Evolutionary conservation across 2,329 filamentous ascomycete genomes (phyloP), one percentile per base, ranked within the genome.

Genomic region (Gaeumannomyces tritici): DNA sequence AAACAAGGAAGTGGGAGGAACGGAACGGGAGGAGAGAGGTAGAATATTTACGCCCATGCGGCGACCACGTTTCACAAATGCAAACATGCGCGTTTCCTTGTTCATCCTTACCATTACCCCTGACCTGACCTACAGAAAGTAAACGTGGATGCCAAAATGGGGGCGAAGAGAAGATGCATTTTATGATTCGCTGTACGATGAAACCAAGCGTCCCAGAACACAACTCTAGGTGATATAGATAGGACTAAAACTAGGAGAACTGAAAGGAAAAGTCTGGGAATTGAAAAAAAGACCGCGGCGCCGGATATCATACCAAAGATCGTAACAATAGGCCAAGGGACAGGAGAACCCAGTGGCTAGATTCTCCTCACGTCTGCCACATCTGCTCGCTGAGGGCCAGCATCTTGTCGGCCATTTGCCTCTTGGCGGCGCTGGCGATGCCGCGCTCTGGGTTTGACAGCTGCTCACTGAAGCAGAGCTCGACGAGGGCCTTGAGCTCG

Each of bases 381-480:
- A 89, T 85, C 68, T 86, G 80, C 77, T 92, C 89, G 69, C 86
- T 89, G 68, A 93, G 76, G 68, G 83, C 83, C 64, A 89, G 73
- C 69, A 90, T 73, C 76, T 88, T 87, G 69, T 90, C 88, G 62
- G 84, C 87, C 81, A 91, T 81, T 70, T 83, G 81, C 70, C 89
- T 80, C 78, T 84, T 86, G 3, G 89, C 89, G 64, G 84, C 83
- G 27, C 85, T 80, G 57, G 81, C 83, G 62, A 90, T 83, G 35
- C 89, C 88, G 66, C 89, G 77, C 74, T 89, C 84, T 60, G 85
- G 82, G 67, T 87, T 86, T 8, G 81, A 81, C 66, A 90, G 71
- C 69, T 82, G 82, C 73, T 89, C 87, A 68, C 86, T 89, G 69
- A 86, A 89, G 72, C 81, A 89, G 62, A 90, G 75, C 76, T 89